Percentiles rank a stretch among this genome's conserved stretches.
Conservation (phyloP, 345 rosid species). For the Dimocarpus longan region DNA sequence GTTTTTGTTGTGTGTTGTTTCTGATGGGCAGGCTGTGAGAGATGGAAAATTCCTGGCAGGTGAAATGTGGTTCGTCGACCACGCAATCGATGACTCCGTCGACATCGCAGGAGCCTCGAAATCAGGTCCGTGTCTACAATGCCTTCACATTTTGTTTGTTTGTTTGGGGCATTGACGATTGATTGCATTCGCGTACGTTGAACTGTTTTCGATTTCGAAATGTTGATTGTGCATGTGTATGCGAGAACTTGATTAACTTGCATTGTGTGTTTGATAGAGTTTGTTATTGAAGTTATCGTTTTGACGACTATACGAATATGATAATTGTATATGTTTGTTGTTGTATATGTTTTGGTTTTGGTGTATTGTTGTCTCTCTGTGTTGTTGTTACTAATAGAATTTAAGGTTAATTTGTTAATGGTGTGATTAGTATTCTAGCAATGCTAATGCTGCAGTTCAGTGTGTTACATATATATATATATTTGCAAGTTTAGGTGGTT, state of each 20-base stretch:
- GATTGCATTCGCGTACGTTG: background rate
- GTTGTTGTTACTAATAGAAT: background rate
- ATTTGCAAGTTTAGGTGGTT: background rate
- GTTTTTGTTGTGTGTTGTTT: background rate
- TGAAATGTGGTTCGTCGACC: conserved; percentile 37
- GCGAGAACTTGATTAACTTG: background rate
- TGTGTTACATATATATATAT: background rate
- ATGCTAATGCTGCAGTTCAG: background rate
- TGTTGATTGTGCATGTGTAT: background rate
- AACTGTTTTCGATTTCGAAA: background rate
- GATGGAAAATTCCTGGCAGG: conserved; percentile 45
- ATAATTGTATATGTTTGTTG: background rate
- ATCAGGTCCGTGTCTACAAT: conserved; percentile 32
- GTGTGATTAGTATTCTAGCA: background rate
- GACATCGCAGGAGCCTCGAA: conserved; percentile 35
- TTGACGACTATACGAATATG: background rate
- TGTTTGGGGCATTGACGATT: background rate
- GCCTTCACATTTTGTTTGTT: background rate
- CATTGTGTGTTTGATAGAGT: background rate
- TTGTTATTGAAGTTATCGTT: background rate
- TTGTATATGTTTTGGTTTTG: background rate
- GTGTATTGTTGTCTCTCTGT: background rate
- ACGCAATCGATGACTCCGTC: conserved; percentile 31
- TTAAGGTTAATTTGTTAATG: background rate
- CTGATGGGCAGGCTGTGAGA: conserved; percentile 21